Evolutionary conservation across 2,329 filamentous ascomycete genomes (phyloP), one percentile per base, ranked within the genome.

Genomic region (Claviceps paspali): DNA sequence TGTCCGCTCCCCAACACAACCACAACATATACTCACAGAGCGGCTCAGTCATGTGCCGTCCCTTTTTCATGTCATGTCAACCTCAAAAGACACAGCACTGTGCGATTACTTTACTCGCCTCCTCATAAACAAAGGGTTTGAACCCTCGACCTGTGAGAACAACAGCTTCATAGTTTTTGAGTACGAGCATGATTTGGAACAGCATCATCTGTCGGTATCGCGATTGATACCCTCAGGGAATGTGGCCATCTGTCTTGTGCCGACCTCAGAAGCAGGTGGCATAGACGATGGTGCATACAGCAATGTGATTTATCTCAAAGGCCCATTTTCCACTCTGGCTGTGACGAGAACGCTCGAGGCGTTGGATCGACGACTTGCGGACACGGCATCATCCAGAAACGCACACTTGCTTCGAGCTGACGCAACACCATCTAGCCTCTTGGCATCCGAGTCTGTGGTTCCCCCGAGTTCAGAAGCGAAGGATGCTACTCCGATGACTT

Each of bases 71-170:
- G n/a, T 33, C 31, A 22, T 33, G 31, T 7, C 31, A 24, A 22
- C 12, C n/a, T 24, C 31, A 10, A 33, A 17, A 2, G 22, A 19
- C 31, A 22, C n/a, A 33, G n/a, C 19, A 33, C 23, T 33, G 31
- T 33, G 31, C 7, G 9, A 33, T 24, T 33, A 23, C 31, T 33
- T 33, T 23, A 23, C 12, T 17, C 31, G 31, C 21, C 23, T 23
- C 6, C 31, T 33, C 12, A 9, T 14, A 10, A 54, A 22, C 33
- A 9, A 36, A 23, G 29, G 29, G 3, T n/a, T 30, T 6, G n/a
- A 30, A 3, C 15, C 12, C 18, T 30, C 29, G 15, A 12, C 17
- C 17, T 12, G 15, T 19, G 29, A 19, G 2, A 30, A 14, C 10
- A 12, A 9, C 17, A 30, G 10, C 8, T 11, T 30, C 29, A 30